phyloP scores from a whole-genome alignment of 768 basidiomycete genomes.

The Collybiopsis confluens region DNA sequence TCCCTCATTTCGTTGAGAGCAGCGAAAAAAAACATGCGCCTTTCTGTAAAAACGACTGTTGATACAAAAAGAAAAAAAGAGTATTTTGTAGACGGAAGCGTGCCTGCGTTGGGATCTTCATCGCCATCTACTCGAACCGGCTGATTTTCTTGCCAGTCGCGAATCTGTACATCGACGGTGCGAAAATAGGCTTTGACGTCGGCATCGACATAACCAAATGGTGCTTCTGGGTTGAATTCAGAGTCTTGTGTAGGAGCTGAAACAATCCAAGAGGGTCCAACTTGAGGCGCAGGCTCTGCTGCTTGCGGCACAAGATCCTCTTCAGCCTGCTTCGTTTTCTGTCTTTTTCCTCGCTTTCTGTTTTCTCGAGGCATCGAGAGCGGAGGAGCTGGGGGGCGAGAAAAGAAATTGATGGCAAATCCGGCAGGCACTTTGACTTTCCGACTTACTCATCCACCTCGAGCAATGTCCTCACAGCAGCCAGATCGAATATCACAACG shows the following conservation, averaged over 20 bases:
- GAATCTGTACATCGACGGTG: conserved; percentile 83
- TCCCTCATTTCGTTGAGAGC: conserved; percentile 81
- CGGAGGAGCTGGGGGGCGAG: too few species aligned
- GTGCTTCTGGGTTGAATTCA: conserved; percentile 59
- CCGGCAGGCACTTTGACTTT: conserved; percentile 2
- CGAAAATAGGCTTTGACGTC: conserved; percentile 93
- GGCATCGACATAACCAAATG: conserved; percentile 85
- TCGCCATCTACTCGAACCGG: conserved; percentile 38
- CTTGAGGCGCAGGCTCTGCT: conserved; percentile 13
- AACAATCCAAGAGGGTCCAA: conserved; percentile 72
- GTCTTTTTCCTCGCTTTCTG: conserved; percentile 73
- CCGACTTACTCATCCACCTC: neutral
- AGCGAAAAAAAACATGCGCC: conserved; percentile 73
- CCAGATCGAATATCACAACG: conserved; percentile 66
- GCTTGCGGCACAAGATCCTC: conserved; percentile 16
- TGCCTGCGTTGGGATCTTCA: conserved; percentile 70
- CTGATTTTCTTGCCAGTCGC: conserved; percentile 72
- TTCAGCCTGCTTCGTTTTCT: conserved; percentile 44
- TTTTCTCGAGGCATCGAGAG: conserved; percentile 67
- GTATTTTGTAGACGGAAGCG: conserved; percentile 16
- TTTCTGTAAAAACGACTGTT: conserved; percentile 39
- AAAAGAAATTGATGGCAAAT: neutral
- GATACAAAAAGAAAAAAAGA: neutral
- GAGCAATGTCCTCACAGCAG: conserved; percentile 33
- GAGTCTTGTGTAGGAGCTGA: conserved; percentile 29